Evolutionary conservation across 257 asterid species (phyloP), one percentile per base, ranked within the genome.

Genomic region (Nemophila menziesii): DNA sequence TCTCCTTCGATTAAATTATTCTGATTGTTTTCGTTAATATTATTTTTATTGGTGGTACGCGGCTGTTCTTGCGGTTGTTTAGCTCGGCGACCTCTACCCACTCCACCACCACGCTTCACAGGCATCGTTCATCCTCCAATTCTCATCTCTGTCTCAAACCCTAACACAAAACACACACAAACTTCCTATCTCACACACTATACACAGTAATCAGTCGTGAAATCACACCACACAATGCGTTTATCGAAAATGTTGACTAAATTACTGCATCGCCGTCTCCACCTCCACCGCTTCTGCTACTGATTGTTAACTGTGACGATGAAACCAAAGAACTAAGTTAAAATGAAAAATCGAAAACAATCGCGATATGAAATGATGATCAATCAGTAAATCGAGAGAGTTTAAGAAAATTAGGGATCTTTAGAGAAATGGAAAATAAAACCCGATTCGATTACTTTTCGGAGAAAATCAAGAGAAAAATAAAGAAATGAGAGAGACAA

Each of bases 91-190:
- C 86, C 95, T 69, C 89, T 57, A 68, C 90, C 73, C 62, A 33
- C 77, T n/a, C n/a, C n/a, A 72, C 80, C 89, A 29, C 80, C 77
- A 71, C 82, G 89, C 72, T 49, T 61, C 61, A 69, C 85, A 67
- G 86, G 86, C 95, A 83, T 83, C 69, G 64, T 74, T 79, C 93
- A 83, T 79, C 74, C 76, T 71, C 52, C 73, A 61, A 71, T 63
- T 59, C 34, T 57, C 85, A 73, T 68, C 69, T 62, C 70, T 37
- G 1, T 12, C 16, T 37, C 9, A 2, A 1, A 2, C 42, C 3
- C 22, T 22, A 1, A 7, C 45, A 40, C 16, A 16, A 39, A 39
- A 39, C 46, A 41, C 16, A 41, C 46, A 11, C 20, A 40, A 17
- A 12, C 17, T 4, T 14, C 5, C 14, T 8, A 38, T n/a, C 16